phyloP scores from a whole-genome alignment of 306 rosid species.

The Myrica gale region DNA sequence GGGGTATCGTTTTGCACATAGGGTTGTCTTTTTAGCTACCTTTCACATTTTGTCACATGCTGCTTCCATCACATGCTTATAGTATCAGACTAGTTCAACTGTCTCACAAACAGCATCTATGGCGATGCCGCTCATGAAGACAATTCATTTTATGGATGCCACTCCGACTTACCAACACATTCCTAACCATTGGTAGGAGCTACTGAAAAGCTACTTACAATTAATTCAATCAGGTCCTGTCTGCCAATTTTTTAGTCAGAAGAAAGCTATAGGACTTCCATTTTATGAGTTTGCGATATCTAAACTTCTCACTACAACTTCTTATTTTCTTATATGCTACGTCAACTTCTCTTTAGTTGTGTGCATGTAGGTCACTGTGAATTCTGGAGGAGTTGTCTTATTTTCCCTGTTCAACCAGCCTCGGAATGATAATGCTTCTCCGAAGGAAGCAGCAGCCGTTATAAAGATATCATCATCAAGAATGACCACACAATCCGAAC shows the following conservation, averaged over 20 bases:
- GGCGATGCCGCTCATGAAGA: neutral
- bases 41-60: slow-evolving; percentile 6
- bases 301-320: slow-evolving; percentile 4
- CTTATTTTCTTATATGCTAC: slow-evolving; percentile 28
- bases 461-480: slow-evolving; percentile 87
- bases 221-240: neutral
- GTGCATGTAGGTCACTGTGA: slow-evolving; percentile 76
- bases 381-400: slow-evolving; percentile 96
- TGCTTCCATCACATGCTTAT: neutral
- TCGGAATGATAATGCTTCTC: slow-evolving; percentile 39
- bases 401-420: slow-evolving; percentile 71
- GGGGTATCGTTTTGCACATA: neutral
- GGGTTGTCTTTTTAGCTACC: slow-evolving; percentile 20
- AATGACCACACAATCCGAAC: slow-evolving; percentile 94
- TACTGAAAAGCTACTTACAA: neutral
- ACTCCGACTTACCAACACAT: neutral
- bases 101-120: neutral
- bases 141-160: neutral
- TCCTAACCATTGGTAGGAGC: neutral
- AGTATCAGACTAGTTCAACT: too few relatives aligned
- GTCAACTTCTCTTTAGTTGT: slow-evolving; percentile 37
- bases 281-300: neutral
- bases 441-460: slow-evolving; percentile 84
- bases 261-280: slow-evolving; percentile 2
- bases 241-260: neutral